phyloP scores from a whole-genome alignment of 73 alveolate genomes.

The Durusdinium trenchii region DNA sequence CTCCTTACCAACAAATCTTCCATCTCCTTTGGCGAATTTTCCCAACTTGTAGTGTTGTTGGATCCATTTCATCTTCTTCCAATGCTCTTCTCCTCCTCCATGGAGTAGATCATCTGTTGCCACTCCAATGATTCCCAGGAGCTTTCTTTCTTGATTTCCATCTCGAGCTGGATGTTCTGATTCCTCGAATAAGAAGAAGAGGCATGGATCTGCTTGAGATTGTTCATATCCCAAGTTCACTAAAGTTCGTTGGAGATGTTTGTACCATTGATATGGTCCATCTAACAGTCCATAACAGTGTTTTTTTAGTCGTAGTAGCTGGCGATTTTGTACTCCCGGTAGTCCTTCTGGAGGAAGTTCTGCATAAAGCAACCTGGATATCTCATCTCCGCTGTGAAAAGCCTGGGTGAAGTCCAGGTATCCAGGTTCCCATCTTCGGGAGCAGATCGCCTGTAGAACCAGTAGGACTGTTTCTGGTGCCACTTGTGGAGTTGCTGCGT shows the following conservation, averaged over 20 bases:
- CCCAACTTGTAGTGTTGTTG: not conserved
- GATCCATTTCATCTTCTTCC: not conserved
- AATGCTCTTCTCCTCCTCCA: not conserved
- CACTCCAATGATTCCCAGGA: not conserved
- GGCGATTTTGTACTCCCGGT: not conserved
- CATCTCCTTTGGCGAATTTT: not conserved
- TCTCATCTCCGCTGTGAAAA: not conserved
- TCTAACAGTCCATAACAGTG: not conserved
- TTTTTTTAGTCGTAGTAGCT: not conserved
- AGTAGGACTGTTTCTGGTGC: not conserved
- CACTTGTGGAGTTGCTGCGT: no score
- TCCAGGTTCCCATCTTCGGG: not conserved
- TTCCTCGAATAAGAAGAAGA: not conserved
- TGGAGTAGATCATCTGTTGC: not conserved
- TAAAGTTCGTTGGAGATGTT: not conserved
- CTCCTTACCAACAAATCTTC: not conserved
- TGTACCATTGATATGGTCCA: not conserved
- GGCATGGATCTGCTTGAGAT: not conserved
- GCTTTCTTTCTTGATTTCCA: not conserved
- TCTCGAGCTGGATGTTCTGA: not conserved
- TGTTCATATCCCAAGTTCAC: not conserved
- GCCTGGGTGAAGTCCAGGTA: conserved; percentile 7
- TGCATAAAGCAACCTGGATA: not conserved
- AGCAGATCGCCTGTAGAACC: not conserved
- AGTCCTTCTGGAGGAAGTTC: not conserved